These are phyloP conservation scores for Mycosphaerella sp. DNA, from an alignment of 2,329 filamentous ascomycete genomes.

Conservation along the genomic window DNA sequence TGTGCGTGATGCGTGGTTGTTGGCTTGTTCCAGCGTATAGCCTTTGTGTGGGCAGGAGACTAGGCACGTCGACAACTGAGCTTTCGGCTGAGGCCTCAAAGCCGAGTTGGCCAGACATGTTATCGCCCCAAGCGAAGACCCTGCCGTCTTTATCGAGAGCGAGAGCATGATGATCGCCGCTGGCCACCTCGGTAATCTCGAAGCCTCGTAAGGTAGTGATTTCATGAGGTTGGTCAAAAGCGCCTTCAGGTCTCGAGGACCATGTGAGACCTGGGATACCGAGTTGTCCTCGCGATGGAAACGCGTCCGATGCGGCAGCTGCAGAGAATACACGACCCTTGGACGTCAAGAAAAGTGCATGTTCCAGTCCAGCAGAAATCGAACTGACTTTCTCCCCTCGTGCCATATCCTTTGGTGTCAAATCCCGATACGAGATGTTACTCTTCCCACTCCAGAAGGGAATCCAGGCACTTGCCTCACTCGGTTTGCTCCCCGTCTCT, in stretches of 20 bases:
- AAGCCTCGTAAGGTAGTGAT: constrained; percentile 64
- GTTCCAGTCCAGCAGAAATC: constrained; percentile 73
- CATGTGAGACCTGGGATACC: constrained; percentile 79
- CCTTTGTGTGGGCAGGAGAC: constrained; percentile 60
- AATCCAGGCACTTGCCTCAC: constrained; percentile 60
- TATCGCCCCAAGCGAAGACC: constrained; percentile 85
- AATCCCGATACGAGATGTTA: constrained; percentile 61
- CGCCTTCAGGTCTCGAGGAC: constrained; percentile 65
- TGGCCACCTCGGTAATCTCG: constrained; percentile 65
- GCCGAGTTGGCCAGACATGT: constrained; percentile 85
- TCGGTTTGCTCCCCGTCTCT: constrained; percentile 53
- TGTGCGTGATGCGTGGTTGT: constrained; percentile 61
- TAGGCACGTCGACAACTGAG: constrained; percentile 61
- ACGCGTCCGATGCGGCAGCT: constrained; percentile 71
- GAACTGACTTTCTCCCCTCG: constrained; percentile 68
- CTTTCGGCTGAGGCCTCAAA: constrained; percentile 60
- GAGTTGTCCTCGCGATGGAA: constrained; percentile 77
- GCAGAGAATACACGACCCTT: constrained; percentile 81
- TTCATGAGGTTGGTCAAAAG: constrained; percentile 78
- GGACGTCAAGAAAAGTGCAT: constrained; percentile 77
- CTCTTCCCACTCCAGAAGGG: constrained; percentile 61
- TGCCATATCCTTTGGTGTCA: constrained; percentile 58
- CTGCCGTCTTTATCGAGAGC: constrained; percentile 68
- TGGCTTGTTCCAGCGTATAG: constrained; percentile 64
- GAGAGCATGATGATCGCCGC: constrained; percentile 81